A percentile compares a stretch with the other conserved stretches of the same genome.
phyloP scores from a whole-genome alignment of 305 asterid species.

The Fraxinus ornus region DNA sequence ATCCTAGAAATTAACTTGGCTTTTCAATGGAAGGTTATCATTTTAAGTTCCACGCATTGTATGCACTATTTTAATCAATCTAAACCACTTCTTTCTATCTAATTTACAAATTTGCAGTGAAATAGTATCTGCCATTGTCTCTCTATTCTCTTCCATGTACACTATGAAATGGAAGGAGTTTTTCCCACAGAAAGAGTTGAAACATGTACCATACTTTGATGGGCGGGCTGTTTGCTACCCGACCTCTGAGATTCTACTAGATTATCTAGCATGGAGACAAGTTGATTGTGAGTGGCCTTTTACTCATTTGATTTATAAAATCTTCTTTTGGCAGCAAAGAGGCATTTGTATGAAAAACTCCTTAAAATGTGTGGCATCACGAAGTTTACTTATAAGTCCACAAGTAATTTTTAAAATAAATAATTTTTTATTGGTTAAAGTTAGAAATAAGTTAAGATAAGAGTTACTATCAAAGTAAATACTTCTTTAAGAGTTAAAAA shows the following conservation, averaged over 20 bases:
- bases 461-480: background rate
- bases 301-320: slow-evolving; percentile 6
- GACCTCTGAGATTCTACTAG: slow-evolving; percentile 57
- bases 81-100: background rate
- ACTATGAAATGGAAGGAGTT: slow-evolving; percentile 64
- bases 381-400: background rate
- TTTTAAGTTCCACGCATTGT: background rate
- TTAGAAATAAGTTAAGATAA: background rate
- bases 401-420: background rate
- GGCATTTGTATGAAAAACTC: background rate
- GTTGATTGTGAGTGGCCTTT: slow-evolving; percentile 60
- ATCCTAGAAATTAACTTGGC: background rate
- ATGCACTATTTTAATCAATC: background rate
- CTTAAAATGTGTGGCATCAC: background rate
- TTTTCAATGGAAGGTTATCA: background rate
- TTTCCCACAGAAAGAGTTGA: slow-evolving; percentile 58
- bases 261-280: slow-evolving; percentile 88
- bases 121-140: slow-evolving; percentile 62
- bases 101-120: slow-evolving; percentile 43
- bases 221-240: slow-evolving; percentile 87
- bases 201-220: slow-evolving; percentile 67
- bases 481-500: background rate
- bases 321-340: background rate
- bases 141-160: slow-evolving; percentile 70
- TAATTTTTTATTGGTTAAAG: background rate